phyloP scores from a whole-genome alignment of 1,284 basidiomycete genomes.

The Melampsora occidentalis region DNA sequence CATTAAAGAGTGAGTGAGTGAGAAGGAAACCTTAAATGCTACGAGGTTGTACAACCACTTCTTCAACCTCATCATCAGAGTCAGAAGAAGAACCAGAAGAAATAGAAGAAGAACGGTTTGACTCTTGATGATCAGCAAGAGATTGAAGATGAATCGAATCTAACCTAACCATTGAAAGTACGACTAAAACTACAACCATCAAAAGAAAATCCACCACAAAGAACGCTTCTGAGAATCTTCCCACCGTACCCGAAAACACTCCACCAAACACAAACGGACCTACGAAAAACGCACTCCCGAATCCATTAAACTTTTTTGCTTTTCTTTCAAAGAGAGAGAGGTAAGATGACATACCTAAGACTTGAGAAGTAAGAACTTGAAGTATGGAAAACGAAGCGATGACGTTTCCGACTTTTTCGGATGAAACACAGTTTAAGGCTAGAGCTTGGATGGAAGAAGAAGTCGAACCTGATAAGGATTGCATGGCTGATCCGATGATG shows the following conservation, averaged over 20 bases:
- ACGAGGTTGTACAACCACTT: too few species aligned
- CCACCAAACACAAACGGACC: neutral
- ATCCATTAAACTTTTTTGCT: neutral
- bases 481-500: neutral
- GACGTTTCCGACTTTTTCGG: neutral
- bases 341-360: neutral
- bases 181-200: neutral
- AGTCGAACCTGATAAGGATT: neutral
- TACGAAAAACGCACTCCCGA: neutral
- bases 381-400: neutral
- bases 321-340: neutral
- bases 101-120: neutral
- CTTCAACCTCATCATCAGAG: too few species aligned
- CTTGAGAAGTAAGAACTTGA: neutral
- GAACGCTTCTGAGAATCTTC: neutral
- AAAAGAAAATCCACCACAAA: neutral
- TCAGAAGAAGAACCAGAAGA: neutral
- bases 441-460: neutral
- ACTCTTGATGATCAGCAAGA: neutral
- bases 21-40: too few species aligned
- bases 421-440: neutral
- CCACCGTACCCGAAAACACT: neutral
- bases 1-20: too few species aligned
- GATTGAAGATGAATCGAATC: neutral
- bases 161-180: neutral